Conservation (phyloP, 768 basidiomycete species). For the Lactarius vividus region DNA sequence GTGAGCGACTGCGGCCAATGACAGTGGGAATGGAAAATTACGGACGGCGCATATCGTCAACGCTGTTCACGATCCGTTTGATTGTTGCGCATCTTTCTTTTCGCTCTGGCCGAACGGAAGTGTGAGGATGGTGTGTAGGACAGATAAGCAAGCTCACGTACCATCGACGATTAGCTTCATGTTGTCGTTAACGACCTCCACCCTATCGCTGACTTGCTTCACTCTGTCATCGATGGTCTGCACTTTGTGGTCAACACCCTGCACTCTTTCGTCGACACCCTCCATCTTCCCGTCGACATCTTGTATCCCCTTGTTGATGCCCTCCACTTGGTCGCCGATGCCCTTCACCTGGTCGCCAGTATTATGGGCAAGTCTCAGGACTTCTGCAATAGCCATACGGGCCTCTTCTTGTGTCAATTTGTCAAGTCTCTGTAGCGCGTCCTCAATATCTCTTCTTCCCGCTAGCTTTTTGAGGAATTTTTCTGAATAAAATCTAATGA, state of each 20-base stretch:
- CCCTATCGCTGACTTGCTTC: not conserved
- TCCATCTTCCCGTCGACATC: not conserved
- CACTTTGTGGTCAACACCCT: not conserved
- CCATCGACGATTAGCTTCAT: not conserved
- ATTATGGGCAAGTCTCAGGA: not conserved
- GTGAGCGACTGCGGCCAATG: not conserved
- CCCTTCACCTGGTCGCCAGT: not conserved
- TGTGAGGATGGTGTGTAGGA: not conserved
- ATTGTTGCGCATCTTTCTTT: not conserved
- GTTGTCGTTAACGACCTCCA: not conserved
- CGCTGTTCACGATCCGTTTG: not conserved
- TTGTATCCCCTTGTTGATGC: not conserved
- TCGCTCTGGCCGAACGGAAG: not conserved
- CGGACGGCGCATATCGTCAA: not conserved
- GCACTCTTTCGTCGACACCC: not conserved
- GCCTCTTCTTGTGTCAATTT: not conserved
- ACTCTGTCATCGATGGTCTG: not conserved
- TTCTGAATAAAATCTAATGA: not conserved
- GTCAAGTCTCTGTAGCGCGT: not conserved
- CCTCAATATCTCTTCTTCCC: not conserved
- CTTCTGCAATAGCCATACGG: conserved; percentile 1
- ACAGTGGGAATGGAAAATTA: not conserved
- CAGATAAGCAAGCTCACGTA: not conserved
- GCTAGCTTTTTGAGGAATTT: not conserved
- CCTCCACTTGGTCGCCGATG: not conserved